phyloP scores from a whole-genome alignment of 1,284 basidiomycete genomes.

The Sporisorium scitamineum region DNA sequence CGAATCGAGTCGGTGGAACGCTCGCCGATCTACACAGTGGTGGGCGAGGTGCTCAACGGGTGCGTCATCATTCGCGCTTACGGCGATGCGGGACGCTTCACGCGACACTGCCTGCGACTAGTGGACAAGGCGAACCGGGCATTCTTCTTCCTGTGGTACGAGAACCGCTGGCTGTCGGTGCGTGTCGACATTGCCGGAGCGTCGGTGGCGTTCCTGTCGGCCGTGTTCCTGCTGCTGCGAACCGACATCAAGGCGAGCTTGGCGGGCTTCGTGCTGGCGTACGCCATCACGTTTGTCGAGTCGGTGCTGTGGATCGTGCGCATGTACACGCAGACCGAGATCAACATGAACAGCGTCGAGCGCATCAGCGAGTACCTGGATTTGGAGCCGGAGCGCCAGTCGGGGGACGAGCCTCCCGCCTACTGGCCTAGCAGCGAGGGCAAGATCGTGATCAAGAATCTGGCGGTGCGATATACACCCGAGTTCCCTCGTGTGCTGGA shows the following conservation, averaged over 20 bases:
- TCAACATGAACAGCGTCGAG: constrained; percentile 69
- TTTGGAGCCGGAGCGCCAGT: constrained; percentile 57
- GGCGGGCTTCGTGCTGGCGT: constrained; percentile 63
- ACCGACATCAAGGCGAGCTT: constrained; percentile 65
- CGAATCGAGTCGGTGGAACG: constrained; percentile 67
- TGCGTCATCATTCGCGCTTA: constrained; percentile 90
- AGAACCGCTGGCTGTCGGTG: constrained; percentile 71
- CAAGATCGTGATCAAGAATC: constrained; percentile 61
- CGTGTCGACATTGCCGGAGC: constrained; percentile 67
- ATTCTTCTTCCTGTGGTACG: constrained; percentile 73
- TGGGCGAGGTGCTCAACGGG: constrained; percentile 78
- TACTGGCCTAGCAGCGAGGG: constrained; percentile 68
- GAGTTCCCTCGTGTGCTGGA: constrained; percentile 67
- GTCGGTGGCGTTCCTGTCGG: constrained; percentile 62
- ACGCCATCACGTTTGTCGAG: constrained; percentile 74
- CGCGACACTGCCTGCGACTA: constrained; percentile 70
- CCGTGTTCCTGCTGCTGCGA: constrained; percentile 73
- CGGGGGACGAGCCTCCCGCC: constrained; percentile 64
- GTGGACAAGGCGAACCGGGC: constrained; percentile 72
- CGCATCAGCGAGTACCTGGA: constrained; percentile 67
- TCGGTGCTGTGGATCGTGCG: constrained; percentile 71
- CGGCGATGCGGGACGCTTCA: constrained; percentile 82
- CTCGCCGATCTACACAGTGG: constrained; percentile 67
- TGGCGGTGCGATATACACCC: constrained; percentile 67
- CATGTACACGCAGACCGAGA: constrained; percentile 67